A percentile compares a stretch with the other conserved stretches of the same genome.
Evolutionary conservation across 1,284 basidiomycete genomes (phyloP).

Genomic region (Trametes sp.): DNA sequence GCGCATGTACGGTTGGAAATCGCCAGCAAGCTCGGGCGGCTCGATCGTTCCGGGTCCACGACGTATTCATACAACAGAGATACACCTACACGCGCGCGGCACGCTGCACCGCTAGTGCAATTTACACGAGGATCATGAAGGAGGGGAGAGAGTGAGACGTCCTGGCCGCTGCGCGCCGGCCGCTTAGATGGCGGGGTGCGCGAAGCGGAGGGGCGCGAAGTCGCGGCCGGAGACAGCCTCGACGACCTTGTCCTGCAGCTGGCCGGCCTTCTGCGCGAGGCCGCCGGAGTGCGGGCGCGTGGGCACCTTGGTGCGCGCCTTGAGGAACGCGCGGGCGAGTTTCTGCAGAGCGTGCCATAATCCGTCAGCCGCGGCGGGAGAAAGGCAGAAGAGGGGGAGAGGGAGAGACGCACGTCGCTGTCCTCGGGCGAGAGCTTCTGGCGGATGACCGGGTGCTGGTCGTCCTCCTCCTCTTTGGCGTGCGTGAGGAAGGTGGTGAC

Average conservation of each 20-base stretch:
- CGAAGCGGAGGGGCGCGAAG: slow-evolving; percentile 17
- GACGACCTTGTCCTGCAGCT: slow-evolving; percentile 30
- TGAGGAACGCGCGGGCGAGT: slow-evolving; percentile 33
- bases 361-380: neutral
- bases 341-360: slow-evolving; percentile 16
- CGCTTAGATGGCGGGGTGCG: slow-evolving; percentile 15
- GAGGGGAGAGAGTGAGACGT: no score
- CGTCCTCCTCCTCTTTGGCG: slow-evolving; percentile 37
- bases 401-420: slow-evolving; percentile 33
- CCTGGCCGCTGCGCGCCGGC: no score
- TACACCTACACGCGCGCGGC: slow-evolving; percentile 2
- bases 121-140: neutral
- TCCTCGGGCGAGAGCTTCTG: slow-evolving; percentile 32
- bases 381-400: neutral
- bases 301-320: slow-evolving; percentile 29
- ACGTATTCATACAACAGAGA: slow-evolving; percentile 8
- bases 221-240: slow-evolving; percentile 14
- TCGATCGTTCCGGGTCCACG: neutral
- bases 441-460: slow-evolving; percentile 32
- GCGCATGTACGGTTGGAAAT: no score
- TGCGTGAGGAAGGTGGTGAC: slow-evolving; percentile 36
- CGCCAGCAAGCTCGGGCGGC: neutral
- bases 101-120: neutral
- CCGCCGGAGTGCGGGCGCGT: slow-evolving; percentile 31
- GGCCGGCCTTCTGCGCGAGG: slow-evolving; percentile 32